Conservation (phyloP, 495 filamentous ascomycete species). For the Chaetomium tenue region DNA sequence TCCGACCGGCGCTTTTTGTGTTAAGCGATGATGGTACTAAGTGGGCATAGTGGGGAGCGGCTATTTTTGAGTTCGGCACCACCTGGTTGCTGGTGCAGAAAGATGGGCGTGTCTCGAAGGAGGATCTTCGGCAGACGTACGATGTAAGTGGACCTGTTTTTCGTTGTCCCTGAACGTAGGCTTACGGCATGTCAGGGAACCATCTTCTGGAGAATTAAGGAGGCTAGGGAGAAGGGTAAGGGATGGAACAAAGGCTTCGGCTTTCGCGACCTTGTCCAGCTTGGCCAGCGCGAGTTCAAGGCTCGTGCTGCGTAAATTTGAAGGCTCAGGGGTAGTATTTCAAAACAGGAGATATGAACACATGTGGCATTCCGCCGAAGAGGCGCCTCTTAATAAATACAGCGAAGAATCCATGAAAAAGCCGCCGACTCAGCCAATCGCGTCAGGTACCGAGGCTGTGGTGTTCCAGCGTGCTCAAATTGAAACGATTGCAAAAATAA, state of each 20-base stretch:
- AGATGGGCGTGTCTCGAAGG: constrained; percentile 47
- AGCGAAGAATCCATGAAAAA: too few relatives aligned
- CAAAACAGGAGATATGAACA: background rate
- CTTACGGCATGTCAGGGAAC: constrained; percentile 25
- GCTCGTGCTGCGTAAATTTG: background rate
- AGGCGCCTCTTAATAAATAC: too few relatives aligned
- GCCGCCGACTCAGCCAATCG: too few relatives aligned
- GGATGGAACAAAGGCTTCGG: constrained; percentile 35
- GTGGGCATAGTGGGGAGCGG: constrained; percentile 27
- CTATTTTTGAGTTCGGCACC: constrained; percentile 47
- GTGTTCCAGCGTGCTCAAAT: too few relatives aligned
- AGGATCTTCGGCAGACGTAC: constrained; percentile 45
- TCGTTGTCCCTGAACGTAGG: accelerated
- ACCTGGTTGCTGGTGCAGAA: constrained; percentile 51
- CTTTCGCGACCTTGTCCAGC: constrained; percentile 8
- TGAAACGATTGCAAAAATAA: too few relatives aligned
- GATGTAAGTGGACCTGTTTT: constrained; percentile 37
- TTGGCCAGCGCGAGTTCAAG: background rate
- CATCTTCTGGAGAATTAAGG: constrained; percentile 37
- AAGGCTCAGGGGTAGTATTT: too few relatives aligned
- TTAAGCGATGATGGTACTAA: background rate
- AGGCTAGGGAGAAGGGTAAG: constrained; percentile 25
- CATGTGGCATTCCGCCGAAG: too few relatives aligned
- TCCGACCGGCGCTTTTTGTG: too few relatives aligned
- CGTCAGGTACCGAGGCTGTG: too few relatives aligned